These are phyloP conservation scores for Tylopilus intermedius DNA, from an alignment of 768 basidiomycete genomes.

Conservation along the genomic window DNA sequence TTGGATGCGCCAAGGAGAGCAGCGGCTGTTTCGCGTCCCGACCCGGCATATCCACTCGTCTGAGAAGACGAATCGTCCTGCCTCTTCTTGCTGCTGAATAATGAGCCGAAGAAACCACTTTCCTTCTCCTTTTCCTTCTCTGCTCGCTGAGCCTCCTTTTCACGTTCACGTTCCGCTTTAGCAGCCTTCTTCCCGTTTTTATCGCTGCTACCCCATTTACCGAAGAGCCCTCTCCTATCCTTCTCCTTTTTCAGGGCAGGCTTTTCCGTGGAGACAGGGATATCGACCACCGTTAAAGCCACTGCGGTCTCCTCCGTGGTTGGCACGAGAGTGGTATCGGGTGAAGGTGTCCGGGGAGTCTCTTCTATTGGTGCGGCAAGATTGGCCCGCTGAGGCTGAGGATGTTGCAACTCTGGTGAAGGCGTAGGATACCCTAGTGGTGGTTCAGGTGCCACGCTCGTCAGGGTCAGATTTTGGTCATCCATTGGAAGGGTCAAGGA, in stretches of 20 bases:
- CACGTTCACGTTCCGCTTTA: conserved; percentile 38
- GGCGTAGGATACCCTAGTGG: conserved; percentile 34
- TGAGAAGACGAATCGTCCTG: conserved; percentile 59
- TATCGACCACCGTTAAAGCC: conserved; percentile 21
- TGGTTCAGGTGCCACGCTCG: conserved; percentile 16
- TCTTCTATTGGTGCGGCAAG: conserved; percentile 28
- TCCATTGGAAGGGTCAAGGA: conserved; percentile 24
- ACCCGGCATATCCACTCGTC: conserved; percentile 32
- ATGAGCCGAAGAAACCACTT: conserved; percentile 84
- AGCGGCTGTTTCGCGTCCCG: conserved; percentile 81
- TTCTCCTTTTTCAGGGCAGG: conserved; percentile 53
- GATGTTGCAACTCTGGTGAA: conserved; percentile 52
- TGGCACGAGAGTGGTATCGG: conserved; percentile 34
- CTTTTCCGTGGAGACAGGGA: conserved; percentile 18
- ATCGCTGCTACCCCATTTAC: conserved; percentile 56
- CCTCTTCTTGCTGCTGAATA: conserved; percentile 88
- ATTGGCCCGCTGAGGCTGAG: conserved; percentile 54
- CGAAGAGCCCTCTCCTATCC: conserved; percentile 66
- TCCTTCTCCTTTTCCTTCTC: conserved; percentile 57
- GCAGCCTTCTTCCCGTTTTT: conserved; percentile 58
- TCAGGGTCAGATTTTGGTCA: conserved; percentile 2
- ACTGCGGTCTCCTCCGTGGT: conserved; percentile 26
- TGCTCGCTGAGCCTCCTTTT: conserved; percentile 42
- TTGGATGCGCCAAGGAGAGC: conserved; percentile 83
- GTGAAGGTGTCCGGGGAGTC: conserved; percentile 59